phyloP scores from a whole-genome alignment of 2,329 filamentous ascomycete species.

The Botryosphaeria dothidea region DNA sequence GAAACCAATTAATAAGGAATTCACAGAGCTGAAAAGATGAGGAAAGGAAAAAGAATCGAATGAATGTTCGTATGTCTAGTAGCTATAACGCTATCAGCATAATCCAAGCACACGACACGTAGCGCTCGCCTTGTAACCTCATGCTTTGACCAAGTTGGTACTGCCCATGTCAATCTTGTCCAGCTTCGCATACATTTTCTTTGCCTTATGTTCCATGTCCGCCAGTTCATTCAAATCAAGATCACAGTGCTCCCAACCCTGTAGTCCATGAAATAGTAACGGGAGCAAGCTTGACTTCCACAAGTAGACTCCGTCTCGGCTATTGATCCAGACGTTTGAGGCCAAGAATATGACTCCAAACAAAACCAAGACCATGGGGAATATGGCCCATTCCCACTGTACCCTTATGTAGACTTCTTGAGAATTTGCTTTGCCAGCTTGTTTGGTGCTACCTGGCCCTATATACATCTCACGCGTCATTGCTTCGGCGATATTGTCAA shows the following conservation, averaged over 20 bases:
- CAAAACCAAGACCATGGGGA: not conserved
- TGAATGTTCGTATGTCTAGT: too few relatives aligned
- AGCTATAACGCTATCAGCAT: too few relatives aligned
- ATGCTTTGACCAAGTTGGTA: not conserved
- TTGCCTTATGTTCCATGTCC: not conserved
- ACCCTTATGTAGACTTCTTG: not conserved
- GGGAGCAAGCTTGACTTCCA: conserved; percentile 8
- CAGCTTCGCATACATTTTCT: not conserved
- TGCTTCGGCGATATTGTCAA: not conserved
- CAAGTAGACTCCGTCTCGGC: not conserved
- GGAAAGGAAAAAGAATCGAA: too few relatives aligned
- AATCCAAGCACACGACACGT: too few relatives aligned
- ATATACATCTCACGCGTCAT: not conserved
- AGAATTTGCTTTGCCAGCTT: not conserved
- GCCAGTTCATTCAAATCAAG: not conserved
- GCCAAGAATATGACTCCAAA: not conserved
- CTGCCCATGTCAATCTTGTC: not conserved
- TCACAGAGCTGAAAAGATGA: too few relatives aligned
- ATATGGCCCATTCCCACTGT: not conserved
- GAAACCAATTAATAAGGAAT: too few relatives aligned
- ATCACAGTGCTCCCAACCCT: not conserved
- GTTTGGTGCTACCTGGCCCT: not conserved
- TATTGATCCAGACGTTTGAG: not conserved
- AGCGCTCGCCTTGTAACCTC: too few relatives aligned
- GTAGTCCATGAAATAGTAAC: not conserved